Conservation (phyloP, 2,329 filamentous ascomycete species). For the Teratosphaeriaceae sp. region DNA sequence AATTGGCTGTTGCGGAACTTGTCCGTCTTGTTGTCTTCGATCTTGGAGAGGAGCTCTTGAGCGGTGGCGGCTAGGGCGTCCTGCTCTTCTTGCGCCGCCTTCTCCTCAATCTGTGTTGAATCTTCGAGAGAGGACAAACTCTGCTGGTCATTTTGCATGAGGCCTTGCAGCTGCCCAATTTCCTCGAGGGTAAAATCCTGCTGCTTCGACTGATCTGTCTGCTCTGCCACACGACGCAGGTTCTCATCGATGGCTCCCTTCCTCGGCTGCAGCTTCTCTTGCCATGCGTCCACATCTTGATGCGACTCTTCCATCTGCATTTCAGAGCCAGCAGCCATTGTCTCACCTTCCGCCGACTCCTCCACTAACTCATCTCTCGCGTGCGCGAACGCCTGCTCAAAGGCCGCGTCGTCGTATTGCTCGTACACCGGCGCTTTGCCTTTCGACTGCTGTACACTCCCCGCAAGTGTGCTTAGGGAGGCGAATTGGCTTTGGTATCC, state of each 20-base stretch:
- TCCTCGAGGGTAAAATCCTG: no score
- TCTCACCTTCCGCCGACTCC: slow-evolving; percentile 1
- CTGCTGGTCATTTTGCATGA: neutral
- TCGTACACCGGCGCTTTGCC: slow-evolving; percentile 32
- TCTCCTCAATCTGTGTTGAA: neutral
- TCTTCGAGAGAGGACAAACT: neutral
- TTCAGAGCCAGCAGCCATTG: no score
- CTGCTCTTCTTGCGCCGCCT: slow-evolving; percentile 40
- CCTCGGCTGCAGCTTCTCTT: slow-evolving; percentile 5
- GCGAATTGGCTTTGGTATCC: slow-evolving; percentile 24
- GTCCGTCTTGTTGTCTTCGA: slow-evolving; percentile 60
- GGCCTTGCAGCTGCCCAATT: neutral
- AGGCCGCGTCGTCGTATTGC: slow-evolving; percentile 49
- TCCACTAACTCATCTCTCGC: slow-evolving; percentile 35
- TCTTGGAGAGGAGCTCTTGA: slow-evolving; percentile 60
- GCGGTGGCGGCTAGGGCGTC: slow-evolving; percentile 69
- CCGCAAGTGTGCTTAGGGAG: slow-evolving; percentile 13
- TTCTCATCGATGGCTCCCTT: no score
- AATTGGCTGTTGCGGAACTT: slow-evolving; percentile 79
- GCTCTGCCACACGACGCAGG: no score
- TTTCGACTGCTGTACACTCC: slow-evolving; percentile 15
- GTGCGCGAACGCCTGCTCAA: slow-evolving; percentile 48
- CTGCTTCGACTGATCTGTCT: no score
- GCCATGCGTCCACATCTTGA: no score
- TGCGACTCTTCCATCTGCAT: slow-evolving; percentile 12